phyloP scores from a whole-genome alignment of 2,329 filamentous ascomycete genomes.

The Cercospora canescens region DNA sequence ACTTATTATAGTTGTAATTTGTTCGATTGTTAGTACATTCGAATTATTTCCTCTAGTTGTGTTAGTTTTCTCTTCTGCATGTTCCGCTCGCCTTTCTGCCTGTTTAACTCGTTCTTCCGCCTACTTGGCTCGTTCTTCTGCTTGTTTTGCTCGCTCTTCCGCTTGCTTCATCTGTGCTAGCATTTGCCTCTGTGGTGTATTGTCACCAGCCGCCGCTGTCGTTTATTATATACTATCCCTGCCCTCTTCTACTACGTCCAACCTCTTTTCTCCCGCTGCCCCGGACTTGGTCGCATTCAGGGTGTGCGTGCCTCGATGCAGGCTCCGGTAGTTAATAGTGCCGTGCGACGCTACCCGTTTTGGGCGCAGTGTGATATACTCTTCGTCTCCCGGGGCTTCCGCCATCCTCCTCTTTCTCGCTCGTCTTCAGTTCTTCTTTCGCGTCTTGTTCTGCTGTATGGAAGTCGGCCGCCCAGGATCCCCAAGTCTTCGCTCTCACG shows the following conservation, averaged over 20 bases:
- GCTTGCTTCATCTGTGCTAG: neutral
- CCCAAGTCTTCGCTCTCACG: too few species aligned
- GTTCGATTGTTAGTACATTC: neutral
- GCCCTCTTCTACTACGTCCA: neutral
- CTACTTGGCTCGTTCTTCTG: neutral
- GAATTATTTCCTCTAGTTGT: neutral
- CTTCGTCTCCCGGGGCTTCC: neutral
- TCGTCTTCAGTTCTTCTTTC: neutral
- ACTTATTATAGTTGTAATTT: neutral
- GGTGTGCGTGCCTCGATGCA: neutral
- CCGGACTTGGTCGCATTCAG: neutral
- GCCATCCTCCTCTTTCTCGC: neutral
- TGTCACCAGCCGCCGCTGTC: neutral
- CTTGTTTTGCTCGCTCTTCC: neutral
- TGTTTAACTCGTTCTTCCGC: neutral
- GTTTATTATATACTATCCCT: neutral
- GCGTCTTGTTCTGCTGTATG: too few species aligned
- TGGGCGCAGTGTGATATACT: neutral
- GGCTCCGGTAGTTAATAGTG: neutral
- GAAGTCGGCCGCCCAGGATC: too few species aligned
- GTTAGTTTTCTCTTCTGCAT: neutral
- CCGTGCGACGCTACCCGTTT: neutral
- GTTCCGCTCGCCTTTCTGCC: neutral
- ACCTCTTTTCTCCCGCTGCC: neutral
- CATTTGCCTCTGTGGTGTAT: neutral